Percentiles rank a stretch among this genome's conserved stretches.
Evolutionary conservation across 1,139 yeast genomes (phyloP).

Genomic region (Chernovozyma aurita): DNA sequence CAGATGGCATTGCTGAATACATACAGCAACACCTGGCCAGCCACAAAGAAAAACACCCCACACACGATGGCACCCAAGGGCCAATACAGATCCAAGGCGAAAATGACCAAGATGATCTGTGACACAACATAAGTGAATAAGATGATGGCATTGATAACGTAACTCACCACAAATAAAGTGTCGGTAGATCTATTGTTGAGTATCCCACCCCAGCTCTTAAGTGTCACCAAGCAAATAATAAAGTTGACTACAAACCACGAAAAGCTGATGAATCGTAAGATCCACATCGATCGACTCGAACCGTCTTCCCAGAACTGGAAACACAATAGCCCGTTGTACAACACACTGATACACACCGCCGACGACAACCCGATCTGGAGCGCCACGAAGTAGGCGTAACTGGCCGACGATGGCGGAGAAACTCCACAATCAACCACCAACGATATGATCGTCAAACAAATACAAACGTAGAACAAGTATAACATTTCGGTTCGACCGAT

Average conservation of each 20-base stretch:
- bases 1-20: conserved; percentile 67
- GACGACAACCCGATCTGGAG: conserved; percentile 73
- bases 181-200: conserved; percentile 44
- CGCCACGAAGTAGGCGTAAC: conserved; percentile 80
- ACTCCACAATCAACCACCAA: conserved; percentile 90
- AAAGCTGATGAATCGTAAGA: conserved; percentile 45
- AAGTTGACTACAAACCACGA: conserved; percentile 62
- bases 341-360: conserved; percentile 62
- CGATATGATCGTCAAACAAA: conserved; percentile 57
- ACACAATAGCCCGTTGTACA: conserved; percentile 73
- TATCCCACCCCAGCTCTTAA: conserved; percentile 63
- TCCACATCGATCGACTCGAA: conserved; percentile 57
- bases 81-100: conserved; percentile 76
- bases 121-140: conserved; percentile 60
- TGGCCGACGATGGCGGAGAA: conserved; percentile 72
- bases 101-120: conserved; percentile 65
- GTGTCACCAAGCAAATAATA: conserved; percentile 64
- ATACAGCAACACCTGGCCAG: conserved; percentile 73
- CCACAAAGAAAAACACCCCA: conserved; percentile 69
- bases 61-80: conserved; percentile 75
- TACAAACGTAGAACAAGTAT: conserved; percentile 59
- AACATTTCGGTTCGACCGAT: conserved; percentile 88
- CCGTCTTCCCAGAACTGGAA: conserved; percentile 96
- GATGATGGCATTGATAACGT: conserved; percentile 65
- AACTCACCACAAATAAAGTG: conserved; percentile 65